Base-by-base conservation (phyloP, 257 asterid species). In the Cynanchum wilfordii region DNA sequence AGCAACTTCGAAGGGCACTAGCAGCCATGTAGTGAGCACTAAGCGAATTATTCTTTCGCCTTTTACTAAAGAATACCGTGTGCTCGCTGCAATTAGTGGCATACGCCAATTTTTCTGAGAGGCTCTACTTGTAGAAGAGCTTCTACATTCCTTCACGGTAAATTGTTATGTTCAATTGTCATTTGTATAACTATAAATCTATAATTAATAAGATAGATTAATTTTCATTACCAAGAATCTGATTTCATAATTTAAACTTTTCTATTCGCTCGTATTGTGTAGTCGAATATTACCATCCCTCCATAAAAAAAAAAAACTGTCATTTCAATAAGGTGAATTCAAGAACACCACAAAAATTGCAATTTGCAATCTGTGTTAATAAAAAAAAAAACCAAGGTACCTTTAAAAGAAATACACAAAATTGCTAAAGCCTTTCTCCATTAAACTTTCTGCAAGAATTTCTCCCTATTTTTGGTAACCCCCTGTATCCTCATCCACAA, bases 11-110 rank as follows among this genome's bases (percentile, higher is more conserved):
- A 60, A 0, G 7, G 29, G 54, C 40, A 71, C 24, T n/a, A n/a
- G 72, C 42, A 77, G 60, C 63, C 80, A 71, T 45, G 63, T 27
- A 20, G 50, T 63, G 72, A 64, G 36, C 55, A 70, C 72, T 51
- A 2, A 70, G 79, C 68, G 66, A 76, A 70, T 25, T 76, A 76
- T 70, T 76, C 72, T 76, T 76, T 70, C 68, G 72, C 79, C 72
- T 70, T 76, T 70, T 76, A 76, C 79, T 70, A 76, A 69, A 69
- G 71, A 76, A 50, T 76, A 76, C 42, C 75, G 79, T 76, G 75
- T 60, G 75, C 0, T 4, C 13, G 19, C 45, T 3, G 66, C 67
- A 60, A 20, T 1, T 2, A 56, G 62, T 56, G 11, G n/a, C 66
- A 13, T 59, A 27, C 0, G 42, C 42, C n/a, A 27, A 59, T 59